Conservation (phyloP, 2,329 filamentous ascomycete species). For the Fusarium pseudonygamai region DNA sequence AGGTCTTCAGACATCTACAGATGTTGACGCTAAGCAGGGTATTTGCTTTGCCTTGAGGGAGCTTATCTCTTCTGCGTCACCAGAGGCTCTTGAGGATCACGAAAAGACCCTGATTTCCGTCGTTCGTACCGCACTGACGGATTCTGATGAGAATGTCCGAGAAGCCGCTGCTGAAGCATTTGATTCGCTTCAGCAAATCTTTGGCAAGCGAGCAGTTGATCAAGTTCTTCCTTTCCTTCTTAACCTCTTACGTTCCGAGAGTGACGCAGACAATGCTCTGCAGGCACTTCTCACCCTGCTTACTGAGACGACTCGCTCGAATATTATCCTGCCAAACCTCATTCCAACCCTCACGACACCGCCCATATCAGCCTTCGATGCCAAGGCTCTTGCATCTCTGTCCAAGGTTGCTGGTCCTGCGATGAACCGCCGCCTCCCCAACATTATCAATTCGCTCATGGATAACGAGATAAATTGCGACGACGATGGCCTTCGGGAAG, state of each 20-base stretch:
- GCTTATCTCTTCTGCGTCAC: constrained; percentile 87
- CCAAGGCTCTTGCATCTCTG: constrained; percentile 89
- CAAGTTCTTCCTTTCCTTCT: constrained; percentile 94
- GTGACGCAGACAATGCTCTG: constrained; percentile 89
- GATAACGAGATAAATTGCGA: constrained; percentile 85
- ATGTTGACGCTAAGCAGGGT: constrained; percentile 93
- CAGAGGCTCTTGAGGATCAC: constrained; percentile 90
- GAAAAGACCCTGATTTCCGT: constrained; percentile 96
- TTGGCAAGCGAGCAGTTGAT: constrained; percentile 94
- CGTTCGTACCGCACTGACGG: constrained; percentile 90
- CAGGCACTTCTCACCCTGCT: constrained; percentile 92
- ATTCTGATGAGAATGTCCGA: constrained; percentile 87
- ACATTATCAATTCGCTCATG: constrained; percentile 92
- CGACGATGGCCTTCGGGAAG: constrained; percentile 76
- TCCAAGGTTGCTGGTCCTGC: constrained; percentile 89
- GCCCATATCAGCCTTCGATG: constrained; percentile 94
- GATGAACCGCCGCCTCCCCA: constrained; percentile 90
- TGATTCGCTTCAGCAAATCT: constrained; percentile 89
- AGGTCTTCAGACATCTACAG: constrained; percentile 85
- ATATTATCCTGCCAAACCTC: constrained; percentile 95
- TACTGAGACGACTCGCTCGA: constrained; percentile 91
- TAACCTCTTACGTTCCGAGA: constrained; percentile 85
- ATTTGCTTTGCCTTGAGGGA: constrained; percentile 97
- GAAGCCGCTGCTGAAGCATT: constrained; percentile 98
- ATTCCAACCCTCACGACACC: constrained; percentile 91